Base-by-base conservation (phyloP, 2,329 filamentous ascomycete species). In the Aspergillus hortae region DNA sequence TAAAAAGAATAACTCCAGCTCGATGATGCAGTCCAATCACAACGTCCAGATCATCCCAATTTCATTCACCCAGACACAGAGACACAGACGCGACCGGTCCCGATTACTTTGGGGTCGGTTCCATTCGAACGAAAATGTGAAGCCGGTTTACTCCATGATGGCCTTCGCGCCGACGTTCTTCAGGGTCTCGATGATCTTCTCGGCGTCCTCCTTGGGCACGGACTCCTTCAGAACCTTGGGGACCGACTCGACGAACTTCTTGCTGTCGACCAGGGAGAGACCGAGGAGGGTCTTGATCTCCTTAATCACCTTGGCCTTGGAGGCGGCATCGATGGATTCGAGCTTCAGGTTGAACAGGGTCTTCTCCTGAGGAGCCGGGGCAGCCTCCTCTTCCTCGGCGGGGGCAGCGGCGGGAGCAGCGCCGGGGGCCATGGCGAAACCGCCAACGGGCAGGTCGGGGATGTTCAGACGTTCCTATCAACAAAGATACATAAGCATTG, bases 231-330 rank as follows among this genome's bases (percentile, higher is more conserved):
- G 89, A 74, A 90, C 79, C 87, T 99, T 99, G 59, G 94, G 94
- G 63, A 89, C 92, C 70, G 89, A 90, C 82, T 99, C 94, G 61
- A 99, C 94, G 68, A 99, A 99, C 81, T 99, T 99, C 88, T 99
- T 99, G 78, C 90, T 95, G 77, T 99, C 94, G 63, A 99, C 95
- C 79, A 99, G 82, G 72, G 89, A 95, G 70, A 99, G 77, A 41
- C 94, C 94, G 55, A 99, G 80, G 84, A 99, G 82, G 68, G 85
- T 86, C 86, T 99, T 99, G 79, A 99, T 83, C 80, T 99, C 94
- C 84, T 99, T 99, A 83, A 99, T 99, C 67, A 99, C 81, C 88
- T 99, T 99, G 67, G 95, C 91, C 82, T 99, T 99, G 60, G 92
- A 79, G 46, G 77, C 81, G 25, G 91, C 81, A 48, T 99, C 95